phyloP scores from a whole-genome alignment of 352 stramenopile genomes.

The Proteromonas lacertae region DNA sequence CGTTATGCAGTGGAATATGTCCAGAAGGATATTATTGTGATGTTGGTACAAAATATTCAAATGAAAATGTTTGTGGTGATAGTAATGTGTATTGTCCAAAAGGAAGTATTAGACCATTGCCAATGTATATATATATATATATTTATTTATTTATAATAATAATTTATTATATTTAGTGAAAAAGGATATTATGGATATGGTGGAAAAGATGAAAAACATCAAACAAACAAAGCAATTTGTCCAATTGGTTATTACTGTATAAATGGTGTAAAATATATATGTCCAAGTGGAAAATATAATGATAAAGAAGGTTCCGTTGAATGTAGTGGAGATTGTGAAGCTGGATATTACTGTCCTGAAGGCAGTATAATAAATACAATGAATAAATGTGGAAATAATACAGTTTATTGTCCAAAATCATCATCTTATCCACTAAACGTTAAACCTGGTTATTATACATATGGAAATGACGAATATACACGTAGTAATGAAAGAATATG shows the following conservation, averaged over 20 bases:
- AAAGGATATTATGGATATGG: too few relatives aligned
- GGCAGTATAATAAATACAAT: background rate
- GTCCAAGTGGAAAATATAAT: background rate
- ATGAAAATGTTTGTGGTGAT: background rate
- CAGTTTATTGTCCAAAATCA: conserved; percentile 7
- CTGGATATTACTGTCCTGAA: conserved; percentile 33
- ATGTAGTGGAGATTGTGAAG: conserved; percentile 21
- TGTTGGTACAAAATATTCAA: conserved; percentile 1
- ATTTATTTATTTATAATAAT: too few relatives aligned
- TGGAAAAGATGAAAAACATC: too few relatives aligned
- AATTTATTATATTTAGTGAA: too few relatives aligned
- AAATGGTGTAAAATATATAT: background rate
- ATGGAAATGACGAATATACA: background rate
- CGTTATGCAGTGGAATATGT: conserved; percentile 22
- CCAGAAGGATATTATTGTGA: conserved; percentile 25
- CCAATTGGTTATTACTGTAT: background rate
- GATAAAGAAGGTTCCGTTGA: background rate
- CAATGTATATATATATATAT: too few relatives aligned
- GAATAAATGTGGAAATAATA: conserved; percentile 4
- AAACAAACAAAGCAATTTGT: background rate
- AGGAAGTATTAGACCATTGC: too few relatives aligned
- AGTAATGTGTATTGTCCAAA: too few relatives aligned
- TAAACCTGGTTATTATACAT: conserved; percentile 7
- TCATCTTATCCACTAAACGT: conserved; percentile 7
- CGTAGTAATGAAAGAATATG: conserved; percentile 18